A percentile compares a stretch with the other conserved stretches of the same genome.
Evolutionary conservation across 306 rosid species (phyloP).

Genomic region (Malus sieversii): DNA sequence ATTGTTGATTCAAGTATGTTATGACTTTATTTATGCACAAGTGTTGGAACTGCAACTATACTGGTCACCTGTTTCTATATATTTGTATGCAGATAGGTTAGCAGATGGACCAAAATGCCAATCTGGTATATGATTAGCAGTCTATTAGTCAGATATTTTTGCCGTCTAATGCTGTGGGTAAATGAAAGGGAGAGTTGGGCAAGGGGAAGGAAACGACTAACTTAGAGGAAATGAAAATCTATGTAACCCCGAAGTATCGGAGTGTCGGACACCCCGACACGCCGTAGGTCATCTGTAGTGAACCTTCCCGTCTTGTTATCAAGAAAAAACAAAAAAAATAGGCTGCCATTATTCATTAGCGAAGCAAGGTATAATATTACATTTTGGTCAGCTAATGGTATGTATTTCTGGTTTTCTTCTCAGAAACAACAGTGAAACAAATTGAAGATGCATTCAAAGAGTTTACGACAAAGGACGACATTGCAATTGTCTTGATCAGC

Average conservation of each 20-base stretch:
- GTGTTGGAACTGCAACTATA: not conserved
- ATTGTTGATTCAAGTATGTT: constrained; percentile 86
- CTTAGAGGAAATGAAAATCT: not conserved
- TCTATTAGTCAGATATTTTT: not conserved
- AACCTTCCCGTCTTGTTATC: not conserved
- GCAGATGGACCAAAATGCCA: not conserved
- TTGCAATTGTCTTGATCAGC: constrained; percentile 83
- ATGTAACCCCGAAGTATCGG: no score
- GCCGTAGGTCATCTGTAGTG: no score
- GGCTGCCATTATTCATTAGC: not conserved
- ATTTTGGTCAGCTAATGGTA: not conserved
- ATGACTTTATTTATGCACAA: not conserved
- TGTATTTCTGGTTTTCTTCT: not conserved
- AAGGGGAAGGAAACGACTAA: not conserved
- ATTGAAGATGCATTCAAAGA: constrained; percentile 97
- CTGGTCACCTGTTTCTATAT: not conserved
- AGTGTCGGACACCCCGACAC: no score
- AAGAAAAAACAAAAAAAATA: no score
- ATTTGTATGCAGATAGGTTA: not conserved
- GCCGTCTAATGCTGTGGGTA: not conserved
- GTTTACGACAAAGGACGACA: constrained; percentile 72
- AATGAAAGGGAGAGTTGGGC: not conserved
- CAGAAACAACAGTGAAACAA: constrained; percentile 86
- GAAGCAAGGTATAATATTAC: not conserved
- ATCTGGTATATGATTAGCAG: not conserved